Evolutionary conservation across 2,329 filamentous ascomycete genomes (phyloP).

Genomic region (Sclerotinia nivalis): DNA sequence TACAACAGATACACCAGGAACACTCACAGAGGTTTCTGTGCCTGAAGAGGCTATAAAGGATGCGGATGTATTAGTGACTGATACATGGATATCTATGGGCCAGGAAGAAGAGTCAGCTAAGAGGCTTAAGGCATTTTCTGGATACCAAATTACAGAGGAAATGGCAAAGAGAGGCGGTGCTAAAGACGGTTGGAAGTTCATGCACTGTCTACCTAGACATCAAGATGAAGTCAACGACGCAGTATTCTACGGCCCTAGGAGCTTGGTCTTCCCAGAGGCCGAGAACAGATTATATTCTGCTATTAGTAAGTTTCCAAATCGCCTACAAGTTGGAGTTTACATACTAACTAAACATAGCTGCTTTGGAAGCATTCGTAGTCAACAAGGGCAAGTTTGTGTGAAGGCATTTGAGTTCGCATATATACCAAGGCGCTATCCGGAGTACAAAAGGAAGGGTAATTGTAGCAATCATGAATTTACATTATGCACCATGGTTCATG

Average conservation of each 20-base stretch:
- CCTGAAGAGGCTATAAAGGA: constrained; percentile 83
- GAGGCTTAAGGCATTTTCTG: constrained; percentile 77
- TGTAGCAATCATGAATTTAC: constrained; percentile 1
- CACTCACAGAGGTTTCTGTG: constrained; percentile 70
- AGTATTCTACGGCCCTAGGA: constrained; percentile 85
- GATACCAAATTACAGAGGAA: constrained; percentile 88
- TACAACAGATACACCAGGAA: constrained; percentile 60
- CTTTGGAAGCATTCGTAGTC: constrained; percentile 86
- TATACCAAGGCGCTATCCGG: constrained; percentile 20
- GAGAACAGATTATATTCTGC: constrained; percentile 95
- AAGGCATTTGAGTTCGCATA: constrained; percentile 10
- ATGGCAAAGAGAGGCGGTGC: constrained; percentile 82
- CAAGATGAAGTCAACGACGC: constrained; percentile 91
- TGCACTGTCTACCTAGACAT: constrained; percentile 95
- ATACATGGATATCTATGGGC: constrained; percentile 98
- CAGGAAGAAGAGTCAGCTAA: constrained; percentile 83
- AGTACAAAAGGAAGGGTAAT: constrained; percentile 20
- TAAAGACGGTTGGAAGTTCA: constrained; percentile 90
- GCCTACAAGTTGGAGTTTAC: neutral
- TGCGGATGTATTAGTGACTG: constrained; percentile 89
- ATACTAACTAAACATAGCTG: constrained; percentile 51
- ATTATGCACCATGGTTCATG: neutral
- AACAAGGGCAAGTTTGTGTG: constrained; percentile 76
- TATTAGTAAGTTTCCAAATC: constrained; percentile 57
- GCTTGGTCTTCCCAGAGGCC: constrained; percentile 88